Evolutionary conservation across 2,329 filamentous ascomycete genomes (phyloP), one percentile per base, ranked within the genome.

Genomic region (Trichoderma hamatum): DNA sequence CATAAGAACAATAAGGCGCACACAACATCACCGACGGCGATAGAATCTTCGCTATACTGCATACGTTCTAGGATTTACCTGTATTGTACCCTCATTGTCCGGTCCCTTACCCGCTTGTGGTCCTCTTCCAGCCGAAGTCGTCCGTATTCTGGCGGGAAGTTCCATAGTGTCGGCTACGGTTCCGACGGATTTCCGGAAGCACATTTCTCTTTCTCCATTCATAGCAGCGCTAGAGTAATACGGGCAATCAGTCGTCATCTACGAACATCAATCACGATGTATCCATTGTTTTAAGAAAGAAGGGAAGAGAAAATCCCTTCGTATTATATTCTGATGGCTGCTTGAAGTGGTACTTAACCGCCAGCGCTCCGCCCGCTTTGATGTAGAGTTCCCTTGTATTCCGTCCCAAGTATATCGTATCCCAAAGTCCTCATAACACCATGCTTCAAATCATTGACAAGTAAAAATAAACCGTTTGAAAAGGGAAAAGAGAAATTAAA

Each of bases 351-450:
- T 43, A 43, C 56, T 16, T 4, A 43, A 14, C 21, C 56, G 34
- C 52, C 28, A 56, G 11, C 19, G 26, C 14, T 34, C 52, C 16
- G 14, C n/a, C n/a, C 4, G 19, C 34, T 26, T 21, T 19, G 19
- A 59, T 19, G 28, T 28, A 43, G 34, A n/a, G 32, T 36, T 30
- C 49, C 36, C 28, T 49, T n/a, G 34, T 36, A 39, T 49, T 51
- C 19, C 63, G 26, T 58, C 54, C 51, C n/a, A 49, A 49, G 16
- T 16, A 67, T 59, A 39, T 46, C 65, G 32, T 54, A 67, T 54
- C 19, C 49, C 49, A 46, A 60, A 51, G 43, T 51, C 46, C 16
- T 43, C 46, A 13, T 49, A 69, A 70, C 69, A 71, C 70, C 66
- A 64, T 67, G 52, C 62, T 69, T 36, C 58, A n/a, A 26, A 39